phyloP scores from a whole-genome alignment of 495 filamentous ascomycete species.

The Ramalina peruviana region DNA sequence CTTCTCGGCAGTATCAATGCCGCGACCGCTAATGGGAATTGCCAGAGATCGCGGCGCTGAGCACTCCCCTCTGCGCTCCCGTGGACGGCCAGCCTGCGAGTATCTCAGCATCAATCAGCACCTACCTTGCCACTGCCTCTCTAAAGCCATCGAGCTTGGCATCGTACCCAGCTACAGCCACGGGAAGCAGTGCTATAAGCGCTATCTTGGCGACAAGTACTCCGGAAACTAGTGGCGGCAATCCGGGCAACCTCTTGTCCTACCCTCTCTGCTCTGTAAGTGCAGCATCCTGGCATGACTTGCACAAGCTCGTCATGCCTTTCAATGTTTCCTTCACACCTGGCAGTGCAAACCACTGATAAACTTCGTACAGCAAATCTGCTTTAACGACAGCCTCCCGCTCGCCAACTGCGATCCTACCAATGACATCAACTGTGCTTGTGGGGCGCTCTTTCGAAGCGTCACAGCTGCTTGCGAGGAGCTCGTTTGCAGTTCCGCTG shows the following conservation, averaged over 20 bases:
- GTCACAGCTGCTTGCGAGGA: conserved; percentile 5
- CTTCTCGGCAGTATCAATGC: no score
- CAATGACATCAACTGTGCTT: conserved; percentile 3
- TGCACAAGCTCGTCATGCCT: neutral
- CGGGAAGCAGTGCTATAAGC: neutral
- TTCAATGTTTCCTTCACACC: neutral
- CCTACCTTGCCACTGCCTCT: neutral
- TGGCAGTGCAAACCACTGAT: neutral
- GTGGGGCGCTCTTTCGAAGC: conserved; percentile 1
- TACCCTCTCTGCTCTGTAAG: conserved; percentile 7
- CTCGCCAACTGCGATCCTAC: neutral
- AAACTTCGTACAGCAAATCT: conserved; percentile 2
- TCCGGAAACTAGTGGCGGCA: neutral
- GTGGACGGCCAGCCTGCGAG: neutral
- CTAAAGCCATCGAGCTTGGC: neutral
- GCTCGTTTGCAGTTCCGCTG: neutral
- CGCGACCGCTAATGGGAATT: no score
- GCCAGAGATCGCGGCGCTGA: neutral
- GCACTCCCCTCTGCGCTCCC: neutral
- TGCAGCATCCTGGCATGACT: neutral
- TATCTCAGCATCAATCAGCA: neutral
- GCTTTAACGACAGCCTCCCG: neutral
- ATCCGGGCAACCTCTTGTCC: neutral
- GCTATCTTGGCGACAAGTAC: conserved; percentile 4
- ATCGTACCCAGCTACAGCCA: neutral